phyloP scores from a whole-genome alignment of 345 rosid species.

The Excoecaria cochinchinensis region DNA sequence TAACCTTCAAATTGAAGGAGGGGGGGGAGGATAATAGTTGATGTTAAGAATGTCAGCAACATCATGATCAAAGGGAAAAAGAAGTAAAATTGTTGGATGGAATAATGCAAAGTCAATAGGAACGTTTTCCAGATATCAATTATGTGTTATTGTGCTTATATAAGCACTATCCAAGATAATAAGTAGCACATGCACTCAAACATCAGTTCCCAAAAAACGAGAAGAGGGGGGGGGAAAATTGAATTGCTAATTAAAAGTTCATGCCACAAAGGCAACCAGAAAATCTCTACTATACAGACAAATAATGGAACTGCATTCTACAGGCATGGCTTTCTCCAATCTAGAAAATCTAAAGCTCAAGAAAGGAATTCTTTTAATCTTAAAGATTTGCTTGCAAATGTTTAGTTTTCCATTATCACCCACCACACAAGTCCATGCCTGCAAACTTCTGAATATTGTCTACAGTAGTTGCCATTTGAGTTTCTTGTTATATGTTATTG shows the following conservation, averaged over 20 bases:
- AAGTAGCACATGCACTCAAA: background rate
- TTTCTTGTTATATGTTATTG: background rate
- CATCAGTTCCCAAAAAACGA: background rate
- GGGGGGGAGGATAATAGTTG: background rate
- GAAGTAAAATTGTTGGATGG: background rate
- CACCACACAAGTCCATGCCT: background rate
- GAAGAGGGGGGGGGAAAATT: background rate
- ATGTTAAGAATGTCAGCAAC: background rate
- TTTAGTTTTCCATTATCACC: background rate
- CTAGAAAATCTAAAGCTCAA: background rate
- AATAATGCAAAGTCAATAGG: background rate
- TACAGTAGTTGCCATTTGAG: background rate
- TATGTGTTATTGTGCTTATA: background rate
- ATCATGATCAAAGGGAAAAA: background rate
- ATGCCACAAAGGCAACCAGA: background rate
- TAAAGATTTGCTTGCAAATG: background rate
- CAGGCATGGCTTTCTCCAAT: background rate
- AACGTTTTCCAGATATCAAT: background rate
- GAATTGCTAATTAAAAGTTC: background rate
- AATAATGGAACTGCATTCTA: background rate
- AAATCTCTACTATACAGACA: background rate
- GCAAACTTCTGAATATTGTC: background rate
- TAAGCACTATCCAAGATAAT: background rate
- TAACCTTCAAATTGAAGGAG: background rate
- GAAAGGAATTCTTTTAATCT: background rate